Percentiles rank a stretch among this genome's conserved stretches.
These are phyloP conservation scores for Clonostachys solani DNA, from an alignment of 2,329 filamentous ascomycete species.

Conservation along the genomic window DNA sequence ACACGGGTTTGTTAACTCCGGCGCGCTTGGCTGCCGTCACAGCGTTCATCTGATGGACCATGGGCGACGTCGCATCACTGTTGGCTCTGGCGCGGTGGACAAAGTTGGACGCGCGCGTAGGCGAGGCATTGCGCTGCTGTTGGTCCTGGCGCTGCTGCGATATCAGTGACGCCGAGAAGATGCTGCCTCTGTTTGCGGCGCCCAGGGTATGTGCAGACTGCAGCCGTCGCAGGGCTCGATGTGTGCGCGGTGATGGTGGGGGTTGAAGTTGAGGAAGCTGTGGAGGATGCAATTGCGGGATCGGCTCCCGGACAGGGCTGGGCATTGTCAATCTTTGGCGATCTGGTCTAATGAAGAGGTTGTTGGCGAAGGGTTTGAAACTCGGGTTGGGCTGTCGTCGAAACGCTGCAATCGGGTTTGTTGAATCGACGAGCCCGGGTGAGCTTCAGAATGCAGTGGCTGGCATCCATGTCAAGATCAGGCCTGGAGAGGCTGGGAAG, in stretches of 20 bases:
- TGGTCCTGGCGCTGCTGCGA: conserved; percentile 57
- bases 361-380: no score
- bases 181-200: conserved; percentile 2
- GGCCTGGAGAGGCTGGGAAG: no score
- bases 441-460: no score
- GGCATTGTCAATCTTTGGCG: conserved; percentile 2
- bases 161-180: conserved; percentile 49
- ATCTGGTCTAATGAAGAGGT: no score
- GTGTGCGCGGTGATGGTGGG: conserved; percentile 59
- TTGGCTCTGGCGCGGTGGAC: conserved; percentile 50
- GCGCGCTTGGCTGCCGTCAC: conserved; percentile 26
- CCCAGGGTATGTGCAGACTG: conserved; percentile 72
- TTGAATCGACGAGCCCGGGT: no score
- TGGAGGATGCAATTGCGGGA: not conserved
- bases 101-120: conserved; percentile 13
- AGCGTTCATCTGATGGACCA: conserved; percentile 29
- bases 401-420: no score
- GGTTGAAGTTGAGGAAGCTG: conserved; percentile 38
- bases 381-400: no score
- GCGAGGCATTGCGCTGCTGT: conserved; percentile 31
- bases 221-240: conserved; percentile 66
- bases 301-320: conserved; percentile 3
- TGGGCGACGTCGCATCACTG: conserved; percentile 58
- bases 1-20: conserved; percentile 36
- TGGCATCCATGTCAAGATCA: no score